phyloP scores from a whole-genome alignment of 768 basidiomycete species.

The Leccinum arenicola region DNA sequence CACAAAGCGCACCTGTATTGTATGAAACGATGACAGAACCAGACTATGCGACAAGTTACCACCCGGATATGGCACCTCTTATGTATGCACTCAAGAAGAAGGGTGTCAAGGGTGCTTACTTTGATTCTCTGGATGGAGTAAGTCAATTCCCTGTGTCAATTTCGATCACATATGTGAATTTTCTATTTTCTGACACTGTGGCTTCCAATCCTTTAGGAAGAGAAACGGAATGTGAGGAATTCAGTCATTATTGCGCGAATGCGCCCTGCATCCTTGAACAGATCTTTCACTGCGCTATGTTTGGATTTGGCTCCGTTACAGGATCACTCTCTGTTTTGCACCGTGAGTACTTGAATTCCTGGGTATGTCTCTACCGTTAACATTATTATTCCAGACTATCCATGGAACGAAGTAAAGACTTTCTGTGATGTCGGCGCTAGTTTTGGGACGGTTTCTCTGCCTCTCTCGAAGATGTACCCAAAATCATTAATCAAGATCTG shows the following conservation, averaged over 20 bases:
- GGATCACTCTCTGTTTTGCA: constrained; percentile 24
- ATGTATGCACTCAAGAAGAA: constrained; percentile 18
- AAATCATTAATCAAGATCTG: constrained; percentile 28
- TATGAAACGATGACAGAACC: constrained; percentile 27
- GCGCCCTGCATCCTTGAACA: constrained; percentile 2
- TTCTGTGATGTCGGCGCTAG: constrained; percentile 31
- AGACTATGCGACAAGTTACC: constrained; percentile 22
- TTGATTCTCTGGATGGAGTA: constrained; percentile 24
- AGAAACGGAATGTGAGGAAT: constrained; percentile 14
- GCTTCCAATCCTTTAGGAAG: constrained; percentile 4
- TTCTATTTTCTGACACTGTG: neutral
- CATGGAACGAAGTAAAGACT: constrained; percentile 24
- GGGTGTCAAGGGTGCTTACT: constrained; percentile 17
- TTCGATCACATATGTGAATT: neutral
- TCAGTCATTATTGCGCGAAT: neutral
- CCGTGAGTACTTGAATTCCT: constrained; percentile 9
- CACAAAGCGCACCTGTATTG: constrained; percentile 15
- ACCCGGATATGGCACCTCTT: constrained; percentile 22
- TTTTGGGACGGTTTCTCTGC: constrained; percentile 26
- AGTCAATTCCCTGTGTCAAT: constrained; percentile 1
- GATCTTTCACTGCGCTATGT: constrained; percentile 26
- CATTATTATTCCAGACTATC: constrained; percentile 16
- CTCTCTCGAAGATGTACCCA: constrained; percentile 27
- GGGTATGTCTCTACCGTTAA: neutral
- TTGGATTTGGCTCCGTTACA: constrained; percentile 17